Conservation (phyloP, 1,284 basidiomycete species). For the Inonotus obliquus region DNA sequence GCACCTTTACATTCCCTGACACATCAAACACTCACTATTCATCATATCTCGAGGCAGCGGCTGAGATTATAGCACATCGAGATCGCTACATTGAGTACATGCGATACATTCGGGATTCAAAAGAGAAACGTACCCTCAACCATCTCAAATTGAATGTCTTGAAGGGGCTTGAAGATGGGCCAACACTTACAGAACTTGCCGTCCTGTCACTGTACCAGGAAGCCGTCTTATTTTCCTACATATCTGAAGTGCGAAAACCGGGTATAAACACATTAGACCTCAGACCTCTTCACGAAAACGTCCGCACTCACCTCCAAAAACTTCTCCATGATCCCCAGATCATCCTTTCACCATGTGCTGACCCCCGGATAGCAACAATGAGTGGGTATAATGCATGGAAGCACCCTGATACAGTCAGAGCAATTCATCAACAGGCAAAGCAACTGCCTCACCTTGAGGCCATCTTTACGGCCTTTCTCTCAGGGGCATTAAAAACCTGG, state of each 20-base stretch:
- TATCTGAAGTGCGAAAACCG: neutral
- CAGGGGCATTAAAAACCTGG: neutral
- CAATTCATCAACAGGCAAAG: neutral
- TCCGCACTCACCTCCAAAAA: constrained; percentile 19
- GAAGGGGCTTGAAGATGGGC: constrained; percentile 3
- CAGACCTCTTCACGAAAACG: constrained; percentile 10
- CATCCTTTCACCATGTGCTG: constrained; percentile 17
- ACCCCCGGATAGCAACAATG: constrained; percentile 3
- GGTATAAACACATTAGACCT: constrained; percentile 10
- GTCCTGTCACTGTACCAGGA: constrained; percentile 12
- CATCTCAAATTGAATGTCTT: constrained; percentile 16
- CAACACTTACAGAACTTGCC: constrained; percentile 17
- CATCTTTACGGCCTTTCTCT: neutral
- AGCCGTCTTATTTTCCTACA: constrained; percentile 11
- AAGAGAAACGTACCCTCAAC: constrained; percentile 9
- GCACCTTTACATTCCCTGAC: constrained; percentile 12
- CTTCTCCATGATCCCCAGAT: constrained; percentile 24
- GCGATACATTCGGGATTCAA: neutral
- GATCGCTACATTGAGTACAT: neutral
- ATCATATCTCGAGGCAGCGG: neutral
- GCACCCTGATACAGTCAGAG: neutral
- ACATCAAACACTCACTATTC: constrained; percentile 1
- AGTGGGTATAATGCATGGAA: constrained; percentile 1
- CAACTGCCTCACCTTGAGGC: neutral
- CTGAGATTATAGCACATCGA: neutral